These are phyloP conservation scores for Meripilus lineatus DNA, from an alignment of 1,284 basidiomycete species.

Conservation along the genomic window DNA sequence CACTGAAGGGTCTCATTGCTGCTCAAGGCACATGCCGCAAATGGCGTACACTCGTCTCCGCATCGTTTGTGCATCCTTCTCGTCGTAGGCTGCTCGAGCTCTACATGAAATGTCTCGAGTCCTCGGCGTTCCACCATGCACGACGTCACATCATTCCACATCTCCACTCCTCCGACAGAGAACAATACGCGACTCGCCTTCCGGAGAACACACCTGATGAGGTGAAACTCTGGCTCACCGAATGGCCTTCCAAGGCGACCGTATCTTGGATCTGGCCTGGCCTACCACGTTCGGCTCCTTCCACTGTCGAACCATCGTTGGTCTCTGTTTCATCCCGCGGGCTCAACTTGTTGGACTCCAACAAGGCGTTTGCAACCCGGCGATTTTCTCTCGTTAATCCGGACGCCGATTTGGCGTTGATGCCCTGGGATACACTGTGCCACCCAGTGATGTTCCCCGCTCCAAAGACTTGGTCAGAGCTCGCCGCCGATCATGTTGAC, in stretches of 20 bases:
- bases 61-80: constrained; percentile 6
- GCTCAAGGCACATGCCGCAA: constrained; percentile 7
- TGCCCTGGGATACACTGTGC: background rate
- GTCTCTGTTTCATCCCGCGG: background rate
- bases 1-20: constrained; percentile 9
- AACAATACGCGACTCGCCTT: constrained; percentile 8
- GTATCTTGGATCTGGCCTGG: constrained; percentile 13
- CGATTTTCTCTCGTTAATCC: background rate
- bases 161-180: constrained; percentile 8
- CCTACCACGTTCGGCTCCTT: background rate
- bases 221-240: constrained; percentile 11
- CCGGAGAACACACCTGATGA: constrained; percentile 6
- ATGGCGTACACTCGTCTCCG: constrained; percentile 10
- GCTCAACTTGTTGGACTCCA: too few species aligned
- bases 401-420: background rate
- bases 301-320: background rate
- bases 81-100: constrained; percentile 9
- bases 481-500: background rate
- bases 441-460: background rate
- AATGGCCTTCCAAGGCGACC: constrained; percentile 12
- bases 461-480: background rate
- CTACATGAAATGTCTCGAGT: constrained; percentile 4
- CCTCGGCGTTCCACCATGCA: constrained; percentile 2
- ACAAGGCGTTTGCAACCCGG: background rate
- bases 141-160: constrained; percentile 6